Evolutionary conservation across 305 asterid species (phyloP).

Genomic region (Caryopteris hybrid): DNA sequence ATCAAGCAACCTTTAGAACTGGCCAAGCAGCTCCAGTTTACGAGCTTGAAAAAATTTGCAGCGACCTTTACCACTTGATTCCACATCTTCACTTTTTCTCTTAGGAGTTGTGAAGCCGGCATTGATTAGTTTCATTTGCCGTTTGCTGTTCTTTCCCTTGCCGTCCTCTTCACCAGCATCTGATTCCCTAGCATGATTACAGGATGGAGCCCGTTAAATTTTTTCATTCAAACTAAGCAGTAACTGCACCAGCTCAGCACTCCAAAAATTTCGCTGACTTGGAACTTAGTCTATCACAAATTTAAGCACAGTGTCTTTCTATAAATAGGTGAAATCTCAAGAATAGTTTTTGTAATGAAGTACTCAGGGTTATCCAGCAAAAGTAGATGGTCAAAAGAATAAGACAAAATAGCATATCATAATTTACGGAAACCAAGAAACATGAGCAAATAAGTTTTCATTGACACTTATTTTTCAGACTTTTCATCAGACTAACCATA

Average conservation of each 20-base stretch:
- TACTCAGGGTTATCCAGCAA: too few species aligned
- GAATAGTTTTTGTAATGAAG: too few species aligned
- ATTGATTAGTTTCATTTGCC: conserved; percentile 68
- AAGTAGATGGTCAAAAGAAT: too few species aligned
- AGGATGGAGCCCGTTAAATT: neutral
- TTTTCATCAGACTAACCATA: conserved; percentile 54
- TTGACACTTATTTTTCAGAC: neutral
- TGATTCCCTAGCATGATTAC: conserved; percentile 54
- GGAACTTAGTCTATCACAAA: too few species aligned
- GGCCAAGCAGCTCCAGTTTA: conserved; percentile 70
- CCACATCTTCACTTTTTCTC: conserved; percentile 75
- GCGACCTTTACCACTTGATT: conserved; percentile 81
- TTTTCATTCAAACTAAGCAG: neutral
- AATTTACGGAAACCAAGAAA: conserved; percentile 1
- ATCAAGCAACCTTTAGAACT: conserved; percentile 40
- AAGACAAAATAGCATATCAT: neutral
- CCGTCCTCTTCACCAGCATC: conserved; percentile 63
- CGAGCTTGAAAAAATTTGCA: conserved; percentile 96
- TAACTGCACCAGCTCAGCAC: too few species aligned
- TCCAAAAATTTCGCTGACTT: too few species aligned
- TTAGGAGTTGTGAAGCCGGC: conserved; percentile 58
- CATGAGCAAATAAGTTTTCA: neutral
- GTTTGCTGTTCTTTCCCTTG: conserved; percentile 43
- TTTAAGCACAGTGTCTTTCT: too few species aligned
- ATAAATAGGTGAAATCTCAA: too few species aligned